Conservation (phyloP, 441 rosid species). For the Omphalea diandra region DNA sequence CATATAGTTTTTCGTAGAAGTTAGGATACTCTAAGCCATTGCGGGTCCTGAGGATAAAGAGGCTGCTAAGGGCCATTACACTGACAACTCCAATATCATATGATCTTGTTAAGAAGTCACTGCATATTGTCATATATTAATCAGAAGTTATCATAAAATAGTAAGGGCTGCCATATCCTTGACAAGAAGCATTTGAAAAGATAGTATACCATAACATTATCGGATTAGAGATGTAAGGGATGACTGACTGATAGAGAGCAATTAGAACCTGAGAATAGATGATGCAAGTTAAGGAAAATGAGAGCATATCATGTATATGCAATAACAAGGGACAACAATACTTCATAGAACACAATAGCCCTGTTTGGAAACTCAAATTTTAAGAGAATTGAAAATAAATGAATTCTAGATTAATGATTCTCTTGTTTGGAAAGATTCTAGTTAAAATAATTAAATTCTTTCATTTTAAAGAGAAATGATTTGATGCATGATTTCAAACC, state of each 20-base stretch:
- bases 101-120: conserved; percentile 90
- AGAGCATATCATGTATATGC: not conserved
- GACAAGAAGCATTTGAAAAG: conserved; percentile 1
- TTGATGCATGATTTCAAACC: too few species aligned
- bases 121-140: conserved; percentile 35
- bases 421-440: too few species aligned
- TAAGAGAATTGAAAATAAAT: not conserved
- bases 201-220: conserved; percentile 64
- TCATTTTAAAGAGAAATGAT: too few species aligned
- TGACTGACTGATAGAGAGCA: conserved; percentile 67
- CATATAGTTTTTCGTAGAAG: conserved; percentile 85
- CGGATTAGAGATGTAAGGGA: conserved; percentile 79
- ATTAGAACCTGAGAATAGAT: conserved; percentile 69
- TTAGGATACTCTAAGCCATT: conserved; percentile 89
- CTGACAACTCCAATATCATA: conserved; percentile 94
- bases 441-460: too few species aligned
- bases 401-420: too few species aligned
- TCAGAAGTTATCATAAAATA: conserved; percentile 2
- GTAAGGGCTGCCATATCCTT: conserved; percentile 1
- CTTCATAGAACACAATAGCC: conserved; percentile 1
- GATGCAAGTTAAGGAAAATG: conserved; percentile 17
- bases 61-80: conserved; percentile 94
- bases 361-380: too few species aligned
- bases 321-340: not conserved
- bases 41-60: conserved; percentile 84